These are phyloP conservation scores for Cryptococcus neoformans DNA, from an alignment of 1,284 basidiomycete genomes.

Conservation along the genomic window DNA sequence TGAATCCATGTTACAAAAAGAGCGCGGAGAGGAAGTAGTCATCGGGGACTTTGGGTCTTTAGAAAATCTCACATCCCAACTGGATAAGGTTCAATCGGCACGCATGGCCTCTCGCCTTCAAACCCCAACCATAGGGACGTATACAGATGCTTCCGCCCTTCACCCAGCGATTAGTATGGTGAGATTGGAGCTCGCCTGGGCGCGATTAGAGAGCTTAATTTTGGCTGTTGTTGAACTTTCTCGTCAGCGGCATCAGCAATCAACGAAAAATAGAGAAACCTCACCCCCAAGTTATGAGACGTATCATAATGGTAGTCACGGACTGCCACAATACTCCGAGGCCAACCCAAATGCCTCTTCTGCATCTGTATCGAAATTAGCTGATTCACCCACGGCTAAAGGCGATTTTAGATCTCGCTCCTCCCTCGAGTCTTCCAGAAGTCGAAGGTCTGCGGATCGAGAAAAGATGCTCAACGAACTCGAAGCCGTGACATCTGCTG, in stretches of 20 bases:
- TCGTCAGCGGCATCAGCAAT: constrained; percentile 1
- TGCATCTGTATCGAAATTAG: neutral
- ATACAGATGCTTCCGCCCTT: neutral
- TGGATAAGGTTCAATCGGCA: constrained; percentile 7
- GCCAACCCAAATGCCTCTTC: neutral
- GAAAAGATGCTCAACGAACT: constrained; percentile 57
- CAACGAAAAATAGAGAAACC: neutral
- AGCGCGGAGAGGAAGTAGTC: neutral
- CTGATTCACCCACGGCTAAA: neutral
- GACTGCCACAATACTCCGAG: constrained; percentile 7
- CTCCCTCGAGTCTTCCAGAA: neutral
- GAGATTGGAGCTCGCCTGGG: constrained; percentile 34
- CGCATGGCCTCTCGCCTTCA: neutral
- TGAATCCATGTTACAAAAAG: neutral
- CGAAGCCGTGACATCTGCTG: constrained; percentile 75
- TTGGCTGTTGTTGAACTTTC: constrained; percentile 22
- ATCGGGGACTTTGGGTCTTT: neutral
- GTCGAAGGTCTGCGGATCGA: neutral
- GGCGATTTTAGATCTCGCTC: neutral
- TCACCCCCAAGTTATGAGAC: constrained; percentile 11
- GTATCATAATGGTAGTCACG: neutral
- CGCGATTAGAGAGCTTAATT: constrained; percentile 28
- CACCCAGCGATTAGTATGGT: constrained; percentile 25
- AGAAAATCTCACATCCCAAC: constrained; percentile 1
- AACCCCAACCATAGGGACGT: constrained; percentile 2